Evolutionary conservation across 352 stramenopile genomes (phyloP).

Genomic region (Bremia lactucae): DNA sequence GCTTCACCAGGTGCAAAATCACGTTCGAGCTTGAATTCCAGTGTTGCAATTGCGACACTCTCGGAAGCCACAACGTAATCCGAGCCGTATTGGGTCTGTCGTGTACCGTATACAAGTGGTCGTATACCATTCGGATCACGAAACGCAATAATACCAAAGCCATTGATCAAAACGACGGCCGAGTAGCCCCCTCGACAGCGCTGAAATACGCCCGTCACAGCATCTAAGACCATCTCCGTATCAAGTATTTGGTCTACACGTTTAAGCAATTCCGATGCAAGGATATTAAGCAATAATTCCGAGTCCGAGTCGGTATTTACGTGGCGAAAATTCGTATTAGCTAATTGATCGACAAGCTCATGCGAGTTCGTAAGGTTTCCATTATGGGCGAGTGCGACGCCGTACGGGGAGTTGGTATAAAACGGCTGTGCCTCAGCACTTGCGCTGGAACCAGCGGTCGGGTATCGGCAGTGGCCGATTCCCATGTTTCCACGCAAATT

Average conservation of each 20-base stretch:
- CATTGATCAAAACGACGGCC: conserved; percentile 96
- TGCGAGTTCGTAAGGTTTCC: conserved; percentile 98
- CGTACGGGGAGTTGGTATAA: conserved; percentile 99
- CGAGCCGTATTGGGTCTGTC: conserved; percentile 68
- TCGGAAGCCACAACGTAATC: conserved; percentile 96
- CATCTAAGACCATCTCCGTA: conserved; percentile 83
- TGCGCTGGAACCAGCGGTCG: conserved; percentile 89
- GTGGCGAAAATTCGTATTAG: conserved; percentile 89
- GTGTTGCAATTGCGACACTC: conserved; percentile 96
- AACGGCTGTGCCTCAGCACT: conserved; percentile 93
- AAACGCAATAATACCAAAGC: conserved; percentile 96
- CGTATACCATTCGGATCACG: conserved; percentile 96
- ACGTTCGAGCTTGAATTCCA: conserved; percentile 92
- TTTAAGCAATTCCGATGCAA: conserved; percentile 93
- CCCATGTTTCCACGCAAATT: conserved; percentile 92
- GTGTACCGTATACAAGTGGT: conserved; percentile 89
- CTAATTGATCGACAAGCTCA: conserved; percentile 88
- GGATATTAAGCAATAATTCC: conserved; percentile 97
- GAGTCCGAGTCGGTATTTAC: conserved; percentile 99
- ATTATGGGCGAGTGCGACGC: conserved; percentile 95
- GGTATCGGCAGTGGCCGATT: conserved; percentile 97
- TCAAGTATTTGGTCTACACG: conserved; percentile 55
- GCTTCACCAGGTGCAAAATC: conserved; percentile 95
- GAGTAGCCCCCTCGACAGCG: conserved; percentile 94
- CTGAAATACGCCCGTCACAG: conserved; percentile 88